Evolutionary conservation across 2,329 filamentous ascomycete genomes (phyloP).

Genomic region (Aspergillus spinulosporus): DNA sequence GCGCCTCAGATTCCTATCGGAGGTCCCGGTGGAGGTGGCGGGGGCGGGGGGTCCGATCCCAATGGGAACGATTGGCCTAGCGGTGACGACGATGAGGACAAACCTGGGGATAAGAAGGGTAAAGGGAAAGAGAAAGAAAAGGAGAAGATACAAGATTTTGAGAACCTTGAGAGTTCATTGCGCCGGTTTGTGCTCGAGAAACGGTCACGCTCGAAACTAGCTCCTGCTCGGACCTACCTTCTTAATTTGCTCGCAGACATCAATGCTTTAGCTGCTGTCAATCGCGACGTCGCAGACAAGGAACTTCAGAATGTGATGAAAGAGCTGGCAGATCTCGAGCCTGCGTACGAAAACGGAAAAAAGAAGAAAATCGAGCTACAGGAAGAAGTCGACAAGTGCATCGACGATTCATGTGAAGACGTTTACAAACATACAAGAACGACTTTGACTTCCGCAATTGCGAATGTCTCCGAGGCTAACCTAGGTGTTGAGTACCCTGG

Average conservation of each 20-base stretch:
- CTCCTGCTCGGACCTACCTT: constrained; percentile 92
- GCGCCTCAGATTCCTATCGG: constrained; percentile 58
- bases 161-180: constrained; percentile 82
- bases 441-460: constrained; percentile 73
- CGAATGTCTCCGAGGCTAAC: constrained; percentile 71
- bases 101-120: constrained; percentile 53
- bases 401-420: constrained; percentile 80
- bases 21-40: constrained; percentile 50
- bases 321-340: constrained; percentile 80
- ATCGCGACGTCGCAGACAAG: constrained; percentile 78
- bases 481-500: constrained; percentile 86
- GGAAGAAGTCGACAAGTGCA: constrained; percentile 75
- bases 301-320: constrained; percentile 80
- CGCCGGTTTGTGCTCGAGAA: constrained; percentile 95
- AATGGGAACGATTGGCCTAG: constrained; percentile 25
- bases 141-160: constrained; percentile 86
- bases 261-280: constrained; percentile 77
- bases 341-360: constrained; percentile 78
- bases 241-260: constrained; percentile 90
- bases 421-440: constrained; percentile 82
- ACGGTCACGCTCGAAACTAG: constrained; percentile 89
- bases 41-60: constrained; percentile 53
- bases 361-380: constrained; percentile 77
- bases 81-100: constrained; percentile 55
- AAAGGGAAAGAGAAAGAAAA: constrained; percentile 89